Base-by-base conservation (phyloP, 2,329 filamentous ascomycete genomes). In the Colletotrichum orbiculare region DNA sequence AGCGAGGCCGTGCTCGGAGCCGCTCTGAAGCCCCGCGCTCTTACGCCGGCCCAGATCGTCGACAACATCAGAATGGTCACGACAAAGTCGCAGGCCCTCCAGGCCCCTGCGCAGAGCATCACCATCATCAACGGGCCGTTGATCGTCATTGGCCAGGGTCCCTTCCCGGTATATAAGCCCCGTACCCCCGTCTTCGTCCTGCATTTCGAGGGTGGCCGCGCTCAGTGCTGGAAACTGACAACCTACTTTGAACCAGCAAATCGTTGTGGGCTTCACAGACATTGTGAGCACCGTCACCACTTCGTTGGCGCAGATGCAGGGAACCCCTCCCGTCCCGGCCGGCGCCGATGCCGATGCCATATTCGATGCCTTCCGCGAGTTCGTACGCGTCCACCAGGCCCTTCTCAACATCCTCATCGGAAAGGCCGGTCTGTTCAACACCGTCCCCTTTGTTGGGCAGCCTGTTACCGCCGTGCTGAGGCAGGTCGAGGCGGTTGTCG, bases 391-490 rank as follows among this genome's bases (percentile, higher is more conserved):
- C 8, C 74, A 78, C 39, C 73, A 77, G 64, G 52, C n/a, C 1
- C 68, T 77, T 8, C 69, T 78, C 12, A 75, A 75, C 37, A 75
- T 75, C 37, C 64, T 78, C 4, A 78, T 77, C 58, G 73, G 73
- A 53, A 78, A 77, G 67, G 68, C 75, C 15, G 73, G 73, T 2
- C 49, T 77, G 6, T 66, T 76, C 49, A 57, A 10, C 0, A 60
- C 60, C 0, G 55, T 76, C 5, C 75, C 73, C 2, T 34, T 77
- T 35, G 61, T 77, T 33, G 75, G 74, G 3, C 10, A 13, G 6
- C 73, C 75, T 0, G 61, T 78, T 6, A 70, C 71, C 8, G 62
- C 68, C 9, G 67, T 70, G 2, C 71, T 78, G 2, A 68, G 73
- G 2, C n/a, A 55, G 13, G 4, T 75, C 5, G 73, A 75, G 54